phyloP scores from a whole-genome alignment of 2,329 filamentous ascomycete genomes.

The Exserohilum rostratum region DNA sequence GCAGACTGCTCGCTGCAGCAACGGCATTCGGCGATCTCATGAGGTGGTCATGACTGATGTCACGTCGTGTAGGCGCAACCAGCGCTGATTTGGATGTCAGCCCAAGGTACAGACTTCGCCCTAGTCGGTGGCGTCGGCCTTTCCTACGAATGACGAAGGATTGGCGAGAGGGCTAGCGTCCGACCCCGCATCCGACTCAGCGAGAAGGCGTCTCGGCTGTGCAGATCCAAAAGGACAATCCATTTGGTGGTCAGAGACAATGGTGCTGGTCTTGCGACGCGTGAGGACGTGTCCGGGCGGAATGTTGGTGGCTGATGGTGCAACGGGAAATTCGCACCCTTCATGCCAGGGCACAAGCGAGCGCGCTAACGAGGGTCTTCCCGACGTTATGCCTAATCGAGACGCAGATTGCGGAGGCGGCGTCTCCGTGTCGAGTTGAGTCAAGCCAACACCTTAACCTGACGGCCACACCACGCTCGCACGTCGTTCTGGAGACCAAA shows the following conservation, averaged over 20 bases:
- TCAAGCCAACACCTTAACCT: slow-evolving; percentile 2
- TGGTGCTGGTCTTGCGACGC: background rate
- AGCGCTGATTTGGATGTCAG: background rate
- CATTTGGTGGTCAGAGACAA: background rate
- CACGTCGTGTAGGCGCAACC: background rate
- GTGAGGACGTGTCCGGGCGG: background rate
- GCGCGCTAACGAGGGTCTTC: slow-evolving; percentile 3
- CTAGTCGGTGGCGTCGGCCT: background rate
- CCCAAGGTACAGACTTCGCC: background rate
- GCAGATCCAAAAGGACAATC: background rate
- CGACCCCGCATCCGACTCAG: background rate
- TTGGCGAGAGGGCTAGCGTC: background rate
- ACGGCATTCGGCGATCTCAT: background rate
- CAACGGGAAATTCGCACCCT: slow-evolving; percentile 3
- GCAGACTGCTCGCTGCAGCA: background rate
- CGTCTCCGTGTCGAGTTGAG: slow-evolving; percentile 1
- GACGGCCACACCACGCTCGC: background rate
- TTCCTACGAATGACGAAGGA: slow-evolving; percentile 4
- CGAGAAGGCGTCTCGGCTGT: background rate
- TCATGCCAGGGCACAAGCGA: slow-evolving; percentile 4
- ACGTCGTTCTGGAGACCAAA: background rate
- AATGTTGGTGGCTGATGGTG: background rate
- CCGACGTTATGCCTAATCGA: background rate
- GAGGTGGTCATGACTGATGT: background rate
- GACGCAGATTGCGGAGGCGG: slow-evolving; percentile 1